phyloP scores from a whole-genome alignment of 2,329 filamentous ascomycete genomes.

The Colletotrichum chlorophyti region DNA sequence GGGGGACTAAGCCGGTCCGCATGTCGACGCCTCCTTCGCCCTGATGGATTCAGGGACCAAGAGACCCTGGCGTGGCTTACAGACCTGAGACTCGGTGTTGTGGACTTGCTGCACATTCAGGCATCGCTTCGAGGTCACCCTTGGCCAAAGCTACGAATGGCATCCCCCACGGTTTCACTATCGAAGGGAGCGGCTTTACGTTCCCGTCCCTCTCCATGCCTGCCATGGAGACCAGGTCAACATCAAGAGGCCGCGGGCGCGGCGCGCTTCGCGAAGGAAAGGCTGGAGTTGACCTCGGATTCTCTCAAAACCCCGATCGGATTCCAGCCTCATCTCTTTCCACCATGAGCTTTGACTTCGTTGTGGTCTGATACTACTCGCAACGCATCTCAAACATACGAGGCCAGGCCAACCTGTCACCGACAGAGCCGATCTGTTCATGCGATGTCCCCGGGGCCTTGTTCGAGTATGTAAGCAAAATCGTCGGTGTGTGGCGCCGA shows the following conservation, averaged over 20 bases:
- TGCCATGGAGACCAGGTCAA: conserved; percentile 15
- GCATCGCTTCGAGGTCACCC: background rate
- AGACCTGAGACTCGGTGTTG: conserved; percentile 8
- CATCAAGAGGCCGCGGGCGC: conserved; percentile 8
- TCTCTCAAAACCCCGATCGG: conserved; percentile 9
- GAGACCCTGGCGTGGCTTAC: conserved; percentile 1
- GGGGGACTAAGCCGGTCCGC: background rate
- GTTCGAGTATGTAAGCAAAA: conserved; percentile 7
- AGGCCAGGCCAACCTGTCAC: conserved; percentile 16
- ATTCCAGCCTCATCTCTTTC: conserved; percentile 4
- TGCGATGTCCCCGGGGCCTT: conserved; percentile 20
- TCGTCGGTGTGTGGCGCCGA: conserved; percentile 8
- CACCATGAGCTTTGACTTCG: conserved; percentile 16
- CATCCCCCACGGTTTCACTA: conserved; percentile 5
- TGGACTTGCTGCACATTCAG: conserved; percentile 6
- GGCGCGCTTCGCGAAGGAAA: conserved; percentile 3
- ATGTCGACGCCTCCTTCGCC: background rate
- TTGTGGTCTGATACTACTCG: conserved; percentile 30
- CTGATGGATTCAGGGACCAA: background rate
- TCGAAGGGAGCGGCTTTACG: background rate
- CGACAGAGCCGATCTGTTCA: conserved; percentile 27
- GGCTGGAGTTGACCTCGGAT: background rate
- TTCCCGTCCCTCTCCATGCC: conserved; percentile 5
- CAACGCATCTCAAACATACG: conserved; percentile 37
- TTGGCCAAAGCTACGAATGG: background rate